Conservation (phyloP, 768 basidiomycete genomes). For the Auriscalpium microsporum region DNA sequence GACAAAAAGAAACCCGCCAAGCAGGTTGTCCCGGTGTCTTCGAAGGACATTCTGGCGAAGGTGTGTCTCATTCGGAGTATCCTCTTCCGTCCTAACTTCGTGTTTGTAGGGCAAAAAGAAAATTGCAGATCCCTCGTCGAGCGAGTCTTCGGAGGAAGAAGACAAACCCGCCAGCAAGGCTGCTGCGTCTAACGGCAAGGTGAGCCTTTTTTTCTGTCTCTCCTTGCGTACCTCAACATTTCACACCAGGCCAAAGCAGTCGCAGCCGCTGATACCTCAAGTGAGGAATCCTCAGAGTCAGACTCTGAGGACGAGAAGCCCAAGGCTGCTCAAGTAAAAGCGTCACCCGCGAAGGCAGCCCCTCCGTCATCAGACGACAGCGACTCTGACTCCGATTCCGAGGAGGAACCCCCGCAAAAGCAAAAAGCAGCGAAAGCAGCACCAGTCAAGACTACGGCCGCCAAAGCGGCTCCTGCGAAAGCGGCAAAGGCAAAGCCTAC, state of each 20-base stretch:
- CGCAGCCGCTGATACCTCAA: slow-evolving; percentile 17
- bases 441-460: slow-evolving; percentile 13
- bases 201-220: background rate
- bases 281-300: slow-evolving; percentile 23
- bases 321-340: slow-evolving; percentile 29
- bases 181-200: background rate
- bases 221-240: background rate
- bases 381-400: background rate
- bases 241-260: slow-evolving; percentile 4
- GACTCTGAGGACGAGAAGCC: slow-evolving; percentile 31
- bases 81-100: no score
- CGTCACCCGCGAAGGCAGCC: slow-evolving; percentile 15
- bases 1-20: slow-evolving; percentile 17
- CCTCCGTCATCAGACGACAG: slow-evolving; percentile 18
- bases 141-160: background rate
- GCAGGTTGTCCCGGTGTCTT: slow-evolving; percentile 24
- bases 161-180: background rate
- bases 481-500: slow-evolving; percentile 15
- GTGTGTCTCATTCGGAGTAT: slow-evolving; percentile 9
- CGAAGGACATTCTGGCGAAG: slow-evolving; percentile 37
- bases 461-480: slow-evolving; percentile 23
- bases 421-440: slow-evolving; percentile 3
- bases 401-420: background rate
- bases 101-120: no score
- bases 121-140: no score